phyloP scores from a whole-genome alignment of 257 asterid genomes.

The Plectranthus barbatus region DNA sequence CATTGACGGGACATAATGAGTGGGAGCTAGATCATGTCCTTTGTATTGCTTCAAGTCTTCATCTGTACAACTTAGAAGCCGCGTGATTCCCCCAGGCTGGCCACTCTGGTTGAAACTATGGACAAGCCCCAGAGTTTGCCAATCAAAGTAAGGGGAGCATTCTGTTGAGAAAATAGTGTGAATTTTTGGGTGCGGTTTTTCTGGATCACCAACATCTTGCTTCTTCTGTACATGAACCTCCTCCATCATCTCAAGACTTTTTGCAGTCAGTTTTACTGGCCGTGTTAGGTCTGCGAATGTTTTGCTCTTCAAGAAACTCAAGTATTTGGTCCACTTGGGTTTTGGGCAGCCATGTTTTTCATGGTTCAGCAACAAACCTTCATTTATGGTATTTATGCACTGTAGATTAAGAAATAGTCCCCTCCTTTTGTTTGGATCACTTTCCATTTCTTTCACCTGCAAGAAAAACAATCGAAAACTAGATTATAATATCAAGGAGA shows the following conservation, averaged over 20 bases:
- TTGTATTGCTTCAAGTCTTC: slow-evolving; percentile 80
- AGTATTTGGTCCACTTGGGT: slow-evolving; percentile 77
- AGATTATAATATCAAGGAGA: too few species aligned
- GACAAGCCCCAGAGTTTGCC: slow-evolving; percentile 96
- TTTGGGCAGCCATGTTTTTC: slow-evolving; percentile 71
- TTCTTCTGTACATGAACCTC: slow-evolving; percentile 30
- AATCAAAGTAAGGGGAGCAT: slow-evolving; percentile 84
- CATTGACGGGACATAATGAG: slow-evolving; percentile 97
- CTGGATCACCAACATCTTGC: slow-evolving; percentile 46
- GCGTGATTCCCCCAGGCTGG: slow-evolving; percentile 88
- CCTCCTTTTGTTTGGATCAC: slow-evolving; percentile 53
- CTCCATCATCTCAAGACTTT: slow-evolving; percentile 69
- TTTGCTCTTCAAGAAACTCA: slow-evolving; percentile 86
- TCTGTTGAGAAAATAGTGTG: slow-evolving; percentile 94
- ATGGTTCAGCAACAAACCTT: slow-evolving; percentile 79
- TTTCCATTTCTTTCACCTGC: slow-evolving; percentile 66
- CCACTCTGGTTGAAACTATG: slow-evolving; percentile 87
- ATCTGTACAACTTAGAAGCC: slow-evolving; percentile 88
- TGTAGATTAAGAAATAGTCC: slow-evolving; percentile 59
- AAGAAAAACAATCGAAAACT: neutral
- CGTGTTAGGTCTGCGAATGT: slow-evolving; percentile 57
- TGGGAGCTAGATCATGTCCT: slow-evolving; percentile 88
- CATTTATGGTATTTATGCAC: slow-evolving; percentile 76
- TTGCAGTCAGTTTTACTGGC: slow-evolving; percentile 53
- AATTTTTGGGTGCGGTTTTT: slow-evolving; percentile 59